Base-by-base conservation (phyloP, 163 green algal species). In the Chloromonas sp. region DNA sequence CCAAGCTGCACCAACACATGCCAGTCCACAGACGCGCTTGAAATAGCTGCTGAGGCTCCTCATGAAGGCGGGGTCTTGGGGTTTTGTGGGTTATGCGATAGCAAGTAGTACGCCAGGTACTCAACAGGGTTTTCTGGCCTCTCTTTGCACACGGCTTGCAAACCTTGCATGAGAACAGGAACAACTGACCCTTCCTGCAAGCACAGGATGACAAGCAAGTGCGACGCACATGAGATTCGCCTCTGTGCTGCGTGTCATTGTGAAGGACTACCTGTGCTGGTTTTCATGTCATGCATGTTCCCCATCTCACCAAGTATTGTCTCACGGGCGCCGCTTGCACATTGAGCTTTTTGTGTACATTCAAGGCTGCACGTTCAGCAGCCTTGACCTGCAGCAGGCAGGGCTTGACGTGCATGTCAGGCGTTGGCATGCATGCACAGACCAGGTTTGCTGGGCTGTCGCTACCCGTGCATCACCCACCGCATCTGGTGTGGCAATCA, bases 61-160 rank as follows among this genome's bases (percentile, higher is more conserved):
- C 5, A 5, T 11, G 66, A 5, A 5, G 71, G 11, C 5, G 71
- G 2, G 11, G 71, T 14, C 71, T 14, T 36, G 36, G 71, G 13
- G 5, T 79, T 79, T 36, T 93, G 87, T 0, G 93, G 94, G 84
- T 96, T 97, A 88, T 97, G 89, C 70, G 93, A 91, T n/a, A 95
- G 82, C 81, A 97, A 78, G 87, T 94, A 97, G 70, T 92, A 88
- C 5, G 92, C 94, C 36, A 97, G 84, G 82, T 89, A 96, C 84
- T 95, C 92, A 0, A 97, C 87, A 2, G 94, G 93, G 81, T 97
- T 91, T 5, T 94, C 90, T 58, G 94, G 94, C 78, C 94, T 87
- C 86, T 95, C 92, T 78, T 92, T 93, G 80, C 85, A 88, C 58
- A 94, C 78, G 0, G 85, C 88, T 77, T 92, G 89, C 83, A 95